phyloP scores from a whole-genome alignment of 306 rosid species.

The Inga laurina region DNA sequence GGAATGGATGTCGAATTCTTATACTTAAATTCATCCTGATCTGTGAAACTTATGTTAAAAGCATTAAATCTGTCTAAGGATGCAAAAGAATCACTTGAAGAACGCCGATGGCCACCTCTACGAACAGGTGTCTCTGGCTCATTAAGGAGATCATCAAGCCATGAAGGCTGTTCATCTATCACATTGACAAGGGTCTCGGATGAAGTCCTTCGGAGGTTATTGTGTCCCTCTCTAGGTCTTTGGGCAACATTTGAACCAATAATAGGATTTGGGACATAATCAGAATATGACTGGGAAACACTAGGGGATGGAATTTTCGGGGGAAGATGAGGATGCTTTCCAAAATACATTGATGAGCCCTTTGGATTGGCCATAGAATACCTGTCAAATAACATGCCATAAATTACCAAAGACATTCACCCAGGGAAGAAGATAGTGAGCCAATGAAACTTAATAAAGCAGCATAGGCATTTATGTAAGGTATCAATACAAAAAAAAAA shows the following conservation, averaged over 20 bases:
- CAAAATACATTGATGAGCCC: conserved; percentile 67
- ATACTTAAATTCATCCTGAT: conserved; percentile 52
- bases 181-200: conserved; percentile 66
- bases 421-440: not conserved
- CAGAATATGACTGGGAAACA: conserved; percentile 66
- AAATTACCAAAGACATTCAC: conserved; percentile 5
- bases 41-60: conserved; percentile 41
- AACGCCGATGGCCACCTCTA: conserved; percentile 76
- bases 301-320: conserved; percentile 79
- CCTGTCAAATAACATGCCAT: conserved; percentile 34
- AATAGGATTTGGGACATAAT: conserved; percentile 52
- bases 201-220: conserved; percentile 67
- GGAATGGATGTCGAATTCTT: conserved; percentile 46
- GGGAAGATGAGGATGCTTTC: conserved; percentile 78
- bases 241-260: conserved; percentile 58
- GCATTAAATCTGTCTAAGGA: conserved; percentile 46
- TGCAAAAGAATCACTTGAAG: conserved; percentile 79
- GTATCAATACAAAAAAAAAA: not conserved
- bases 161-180: conserved; percentile 81
- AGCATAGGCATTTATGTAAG: not conserved
- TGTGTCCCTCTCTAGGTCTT: conserved; percentile 59
- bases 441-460: not conserved
- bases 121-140: conserved; percentile 84
- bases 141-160: conserved; percentile 86
- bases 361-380: conserved; percentile 64